Conservation (phyloP, 2,329 filamentous ascomycete genomes). For the Polychaeton citri region DNA sequence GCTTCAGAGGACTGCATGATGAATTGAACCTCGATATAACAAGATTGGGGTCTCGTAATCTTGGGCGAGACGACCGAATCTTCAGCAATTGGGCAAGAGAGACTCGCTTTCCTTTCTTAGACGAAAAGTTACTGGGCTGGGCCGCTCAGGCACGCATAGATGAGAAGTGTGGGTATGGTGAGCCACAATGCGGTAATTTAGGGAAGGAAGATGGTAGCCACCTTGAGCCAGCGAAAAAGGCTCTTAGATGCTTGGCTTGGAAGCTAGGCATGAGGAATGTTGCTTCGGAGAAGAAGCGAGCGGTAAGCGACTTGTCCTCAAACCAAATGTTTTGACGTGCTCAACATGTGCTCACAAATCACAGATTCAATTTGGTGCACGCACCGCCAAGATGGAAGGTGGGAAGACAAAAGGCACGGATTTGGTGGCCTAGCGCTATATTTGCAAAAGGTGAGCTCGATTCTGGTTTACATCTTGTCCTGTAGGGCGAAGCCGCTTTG, state of each 20-base stretch:
- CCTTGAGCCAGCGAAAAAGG: constrained; percentile 68
- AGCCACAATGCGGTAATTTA: constrained; percentile 11
- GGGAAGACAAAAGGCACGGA: constrained; percentile 36
- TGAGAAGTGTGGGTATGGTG: constrained; percentile 73
- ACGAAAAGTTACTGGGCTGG: constrained; percentile 75
- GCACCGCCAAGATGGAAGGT: constrained; percentile 35
- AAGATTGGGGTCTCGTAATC: constrained; percentile 81
- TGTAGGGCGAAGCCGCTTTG: too few species aligned
- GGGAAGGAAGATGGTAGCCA: constrained; percentile 15
- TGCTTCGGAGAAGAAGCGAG: constrained; percentile 82
- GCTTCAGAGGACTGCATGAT: constrained; percentile 58
- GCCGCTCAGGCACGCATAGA: constrained; percentile 60
- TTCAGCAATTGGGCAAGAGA: constrained; percentile 84
- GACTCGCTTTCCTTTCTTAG: constrained; percentile 78
- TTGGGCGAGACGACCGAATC: constrained; percentile 84
- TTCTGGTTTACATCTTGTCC: too few species aligned
- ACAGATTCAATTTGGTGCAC: constrained; percentile 31
- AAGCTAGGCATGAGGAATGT: constrained; percentile 58
- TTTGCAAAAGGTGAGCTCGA: too few species aligned
- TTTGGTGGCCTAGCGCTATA: constrained; percentile 25
- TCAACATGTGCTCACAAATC: constrained; percentile 4
- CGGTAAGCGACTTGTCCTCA: constrained; percentile 41
- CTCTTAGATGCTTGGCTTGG: constrained; percentile 64
- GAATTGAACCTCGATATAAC: constrained; percentile 78
- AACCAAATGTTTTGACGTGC: too few species aligned